Evolutionary conservation across 805 yeast genomes (phyloP).

Genomic region (Priceomyces castillae): DNA sequence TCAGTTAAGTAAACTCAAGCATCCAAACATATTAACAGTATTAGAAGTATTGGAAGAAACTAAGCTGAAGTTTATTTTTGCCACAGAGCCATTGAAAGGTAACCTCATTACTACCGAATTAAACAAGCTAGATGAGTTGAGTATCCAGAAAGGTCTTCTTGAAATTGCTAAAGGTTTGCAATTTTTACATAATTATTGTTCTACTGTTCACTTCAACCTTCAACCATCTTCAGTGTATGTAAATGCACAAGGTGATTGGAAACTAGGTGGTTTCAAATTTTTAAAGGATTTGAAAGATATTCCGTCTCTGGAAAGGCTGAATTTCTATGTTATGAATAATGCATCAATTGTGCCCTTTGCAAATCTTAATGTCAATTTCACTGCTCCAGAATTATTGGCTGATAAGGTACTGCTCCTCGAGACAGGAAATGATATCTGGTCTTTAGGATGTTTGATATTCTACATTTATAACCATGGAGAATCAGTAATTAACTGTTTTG

Average conservation of each 20-base stretch:
- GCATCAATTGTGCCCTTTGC: slow-evolving; percentile 81
- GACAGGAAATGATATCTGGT: slow-evolving; percentile 75
- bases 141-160: slow-evolving; percentile 77
- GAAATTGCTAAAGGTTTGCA: slow-evolving; percentile 76
- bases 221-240: slow-evolving; percentile 76
- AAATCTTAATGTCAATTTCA: slow-evolving; percentile 65
- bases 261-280: slow-evolving; percentile 67
- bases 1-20: slow-evolving; percentile 77
- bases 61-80: slow-evolving; percentile 73
- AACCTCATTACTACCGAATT: slow-evolving; percentile 51
- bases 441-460: slow-evolving; percentile 75
- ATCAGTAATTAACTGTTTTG: slow-evolving; percentile 39
- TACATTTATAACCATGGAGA: slow-evolving; percentile 62
- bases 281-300: slow-evolving; percentile 49
- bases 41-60: slow-evolving; percentile 91
- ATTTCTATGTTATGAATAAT: slow-evolving; percentile 64
- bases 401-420: slow-evolving; percentile 54
- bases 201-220: slow-evolving; percentile 71
- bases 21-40: slow-evolving; percentile 80
- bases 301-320: slow-evolving; percentile 47
- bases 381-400: slow-evolving; percentile 81
- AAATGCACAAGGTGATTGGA: slow-evolving; percentile 91
- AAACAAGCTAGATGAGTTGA: slow-evolving; percentile 57
- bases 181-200: slow-evolving; percentile 76
- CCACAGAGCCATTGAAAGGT: slow-evolving; percentile 59